phyloP scores from a whole-genome alignment of 1,284 basidiomycete species.

The Meripilus lineatus region DNA sequence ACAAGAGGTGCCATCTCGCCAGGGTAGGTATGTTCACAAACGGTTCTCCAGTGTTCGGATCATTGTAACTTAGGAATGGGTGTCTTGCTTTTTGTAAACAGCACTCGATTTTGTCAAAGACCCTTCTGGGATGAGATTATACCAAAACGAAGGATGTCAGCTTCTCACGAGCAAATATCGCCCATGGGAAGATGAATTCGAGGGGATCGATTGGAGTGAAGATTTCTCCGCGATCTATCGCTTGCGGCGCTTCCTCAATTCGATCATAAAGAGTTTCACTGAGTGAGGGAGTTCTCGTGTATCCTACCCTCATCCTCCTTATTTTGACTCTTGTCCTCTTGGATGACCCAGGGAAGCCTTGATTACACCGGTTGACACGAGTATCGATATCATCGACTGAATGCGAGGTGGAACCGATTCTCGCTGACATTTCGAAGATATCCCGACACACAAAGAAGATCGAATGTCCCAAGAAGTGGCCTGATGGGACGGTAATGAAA shows the following conservation, averaged over 20 bases:
- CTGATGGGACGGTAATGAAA: neutral
- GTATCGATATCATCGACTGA: neutral
- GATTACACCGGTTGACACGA: conserved; percentile 1
- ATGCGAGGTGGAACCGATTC: neutral
- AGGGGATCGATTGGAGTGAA: neutral
- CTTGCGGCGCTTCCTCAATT: neutral
- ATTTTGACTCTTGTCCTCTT: neutral
- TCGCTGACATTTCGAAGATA: neutral
- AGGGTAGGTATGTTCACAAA: neutral
- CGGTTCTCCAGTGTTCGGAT: too few relatives aligned
- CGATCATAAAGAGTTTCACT: conserved; percentile 1
- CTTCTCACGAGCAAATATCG: neutral
- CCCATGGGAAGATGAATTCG: neutral
- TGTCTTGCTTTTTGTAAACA: neutral
- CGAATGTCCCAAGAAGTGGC: neutral
- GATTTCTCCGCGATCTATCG: neutral
- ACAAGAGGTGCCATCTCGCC: neutral
- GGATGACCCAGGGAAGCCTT: neutral
- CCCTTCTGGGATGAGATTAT: neutral
- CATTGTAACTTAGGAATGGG: neutral
- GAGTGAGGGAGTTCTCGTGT: too few relatives aligned
- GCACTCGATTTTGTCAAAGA: neutral
- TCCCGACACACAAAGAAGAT: neutral
- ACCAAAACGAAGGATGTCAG: neutral
- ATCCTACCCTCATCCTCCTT: neutral